These are phyloP conservation scores for Flaveria floridana DNA, from an alignment of 140 eudicot genomes.

Conservation along the genomic window DNA sequence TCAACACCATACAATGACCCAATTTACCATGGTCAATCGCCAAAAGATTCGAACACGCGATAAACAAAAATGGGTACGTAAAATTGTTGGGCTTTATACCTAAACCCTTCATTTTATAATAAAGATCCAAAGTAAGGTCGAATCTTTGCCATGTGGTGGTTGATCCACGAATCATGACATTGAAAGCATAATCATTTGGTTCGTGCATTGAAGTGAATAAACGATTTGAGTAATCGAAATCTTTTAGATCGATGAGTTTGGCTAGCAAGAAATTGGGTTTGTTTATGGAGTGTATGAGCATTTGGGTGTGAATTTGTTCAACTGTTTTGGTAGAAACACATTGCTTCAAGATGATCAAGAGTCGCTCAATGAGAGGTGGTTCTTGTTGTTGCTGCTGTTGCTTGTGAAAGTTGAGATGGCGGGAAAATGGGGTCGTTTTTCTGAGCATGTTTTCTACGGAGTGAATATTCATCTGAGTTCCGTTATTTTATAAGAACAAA, in stretches of 20 bases:
- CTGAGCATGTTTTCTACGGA: slow-evolving; percentile 23
- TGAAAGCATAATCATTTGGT: slow-evolving; percentile 71
- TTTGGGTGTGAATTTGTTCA: slow-evolving; percentile 73
- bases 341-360: slow-evolving; percentile 41
- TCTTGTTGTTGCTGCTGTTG: slow-evolving; percentile 21
- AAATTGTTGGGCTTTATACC: slow-evolving; percentile 67
- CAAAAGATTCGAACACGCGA: slow-evolving; percentile 52
- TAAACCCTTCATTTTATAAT: slow-evolving; percentile 54
- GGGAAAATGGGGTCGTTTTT: slow-evolving; percentile 29
- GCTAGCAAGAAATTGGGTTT: slow-evolving; percentile 60
- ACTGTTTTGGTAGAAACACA: slow-evolving; percentile 47
- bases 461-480: too few species aligned
- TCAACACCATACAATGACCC: slow-evolving; percentile 54
- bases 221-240: slow-evolving; percentile 45
- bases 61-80: slow-evolving; percentile 75
- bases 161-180: slow-evolving; percentile 64
- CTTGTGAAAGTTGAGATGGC: slow-evolving; percentile 33
- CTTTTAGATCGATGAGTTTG: slow-evolving; percentile 56
- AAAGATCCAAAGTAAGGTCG: slow-evolving; percentile 46
- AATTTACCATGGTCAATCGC: slow-evolving; percentile 47
- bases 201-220: slow-evolving; percentile 50
- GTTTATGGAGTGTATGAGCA: slow-evolving; percentile 46
- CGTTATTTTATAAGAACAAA: too few species aligned
- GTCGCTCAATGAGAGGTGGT: slow-evolving; percentile 30
- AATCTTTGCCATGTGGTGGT: slow-evolving; percentile 57